Evolutionary conservation across 1,139 yeast species (phyloP), one percentile per base, ranked within the genome.

Genomic region (Yamadazyma siamensis): DNA sequence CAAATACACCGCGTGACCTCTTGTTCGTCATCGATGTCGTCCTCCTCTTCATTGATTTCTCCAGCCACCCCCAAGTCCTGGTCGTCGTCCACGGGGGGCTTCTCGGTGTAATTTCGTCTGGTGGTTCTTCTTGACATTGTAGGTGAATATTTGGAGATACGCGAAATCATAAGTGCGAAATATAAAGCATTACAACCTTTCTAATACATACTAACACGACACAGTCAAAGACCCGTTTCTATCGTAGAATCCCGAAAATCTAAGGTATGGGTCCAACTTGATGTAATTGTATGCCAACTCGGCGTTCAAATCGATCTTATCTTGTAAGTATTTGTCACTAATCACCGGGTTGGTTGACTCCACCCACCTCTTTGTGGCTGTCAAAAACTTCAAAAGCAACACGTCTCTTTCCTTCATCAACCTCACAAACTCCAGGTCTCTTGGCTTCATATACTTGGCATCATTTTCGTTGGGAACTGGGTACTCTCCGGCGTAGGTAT

Each of bases 1-100:
- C 98, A 91, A 3, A 89, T 74, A 61, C 98, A 91, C 35, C 97
- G 67, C 0, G 97, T 89, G 28, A 85, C 75, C 50, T 86, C 96
- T 32, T 77, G 85, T 14, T 73, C 80, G 23, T 71, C 79, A 20
- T 57, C 66, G 4, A 51, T 52, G 21, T 48, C 56, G 15, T 52
- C 64, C 10, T 38, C 41, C 7, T 38, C 44, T 3, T 32, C 27
- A 8, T 19, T 22, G 5, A 7, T 11, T 6, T 5, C 10, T 30
- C 77, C 84, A 13, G 72, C 79, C 22, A 71, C 78, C 21, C 56
- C 65, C 7, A 50, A 50, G 23, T 49, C 56, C 15, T 51, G 61
- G 15, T 50, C 54, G 18, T 28, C 36, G 10, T 17, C 33, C 11
- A 30, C 33, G 11, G 28, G 33, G n/a, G 12, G 18, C 18, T 31